Percentiles rank a stretch among this genome's conserved stretches.
phyloP scores from a whole-genome alignment of 192 early-diverging fungal species.

The Phlyctochytrium arcticum region DNA sequence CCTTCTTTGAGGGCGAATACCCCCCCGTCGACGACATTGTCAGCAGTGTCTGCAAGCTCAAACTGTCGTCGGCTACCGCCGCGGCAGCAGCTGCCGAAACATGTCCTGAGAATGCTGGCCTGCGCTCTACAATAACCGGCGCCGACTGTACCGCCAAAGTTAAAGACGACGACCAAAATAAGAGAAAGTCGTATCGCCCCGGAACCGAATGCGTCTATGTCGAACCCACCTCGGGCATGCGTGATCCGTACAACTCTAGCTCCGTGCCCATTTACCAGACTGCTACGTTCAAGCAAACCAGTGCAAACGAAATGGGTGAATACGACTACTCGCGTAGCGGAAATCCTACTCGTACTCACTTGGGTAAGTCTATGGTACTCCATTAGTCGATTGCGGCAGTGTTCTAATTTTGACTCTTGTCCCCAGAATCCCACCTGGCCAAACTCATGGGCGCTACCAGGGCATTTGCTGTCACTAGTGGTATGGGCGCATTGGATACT shows the following conservation, averaged over 20 bases:
- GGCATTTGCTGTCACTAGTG: constrained; percentile 81
- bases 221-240: constrained; percentile 24
- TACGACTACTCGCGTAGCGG: constrained; percentile 97
- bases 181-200: constrained; percentile 16
- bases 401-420: not conserved
- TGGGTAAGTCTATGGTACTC: constrained; percentile 46
- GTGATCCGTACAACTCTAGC: constrained; percentile 83
- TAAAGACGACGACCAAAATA: not conserved
- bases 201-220: constrained; percentile 47
- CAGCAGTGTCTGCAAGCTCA: not conserved
- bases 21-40: not conserved
- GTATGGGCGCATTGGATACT: constrained; percentile 93
- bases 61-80: no score
- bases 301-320: constrained; percentile 76
- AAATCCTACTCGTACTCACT: constrained; percentile 92
- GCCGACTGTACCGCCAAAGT: no score
- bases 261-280: constrained; percentile 98
- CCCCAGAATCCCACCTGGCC: constrained; percentile 81
- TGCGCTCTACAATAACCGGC: no score
- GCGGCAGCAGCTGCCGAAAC: no score
- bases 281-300: constrained; percentile 92
- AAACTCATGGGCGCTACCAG: constrained; percentile 89
- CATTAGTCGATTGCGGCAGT: not conserved
- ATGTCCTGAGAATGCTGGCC: no score
- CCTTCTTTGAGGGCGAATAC: constrained; percentile 21